Base-by-base conservation (phyloP, 148 eudicot genomes). In the Arctostaphylos glauca region DNA sequence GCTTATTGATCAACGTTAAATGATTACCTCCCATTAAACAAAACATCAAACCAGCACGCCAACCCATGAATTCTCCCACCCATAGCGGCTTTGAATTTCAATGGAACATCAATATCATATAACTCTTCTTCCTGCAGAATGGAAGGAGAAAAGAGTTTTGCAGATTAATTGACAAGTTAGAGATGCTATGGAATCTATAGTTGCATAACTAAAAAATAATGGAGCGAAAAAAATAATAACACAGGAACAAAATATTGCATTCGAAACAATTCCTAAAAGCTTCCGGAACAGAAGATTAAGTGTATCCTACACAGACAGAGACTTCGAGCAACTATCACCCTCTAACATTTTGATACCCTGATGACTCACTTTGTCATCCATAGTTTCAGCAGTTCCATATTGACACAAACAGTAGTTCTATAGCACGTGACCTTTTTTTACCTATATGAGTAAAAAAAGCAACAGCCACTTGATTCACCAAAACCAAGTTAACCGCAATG, bases 21-120 rank as follows among this genome's bases (percentile, higher is more conserved):
- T 3, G 31, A 87, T 64, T 90, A 97, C 99, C 99, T 97, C 84
- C 99, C 99, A 81, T 94, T 88, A 82, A 97, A 97, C 85, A 97
- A 81, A 79, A 97, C 99, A 82, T 97, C 99, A 86, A 97, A 97
- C 99, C 99, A 97, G 86, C 99, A 97, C 7, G 99, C 98, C 80
- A 97, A 71, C 49, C 99, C 99, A 85, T 97, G 99, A 78, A 97
- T 86, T 87, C 99, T 91, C 81, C 95, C 88, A 79, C 99, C 97
- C 86, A 92, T 93, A 44, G 97, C 83, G 3, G 97, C 87, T 70
- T 86, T 88, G 84, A 92, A 97, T 83, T 90, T 95, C 83, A 97
- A 83, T 6, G 98, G 99, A 31, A 97, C 87, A 75, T 97, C 94
- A 72, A 97, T 92, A 87, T 97, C 99, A 84, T 97, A 93, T 55